Evolutionary conservation across 768 basidiomycete genomes (phyloP).

Genomic region (Russula olivacea): DNA sequence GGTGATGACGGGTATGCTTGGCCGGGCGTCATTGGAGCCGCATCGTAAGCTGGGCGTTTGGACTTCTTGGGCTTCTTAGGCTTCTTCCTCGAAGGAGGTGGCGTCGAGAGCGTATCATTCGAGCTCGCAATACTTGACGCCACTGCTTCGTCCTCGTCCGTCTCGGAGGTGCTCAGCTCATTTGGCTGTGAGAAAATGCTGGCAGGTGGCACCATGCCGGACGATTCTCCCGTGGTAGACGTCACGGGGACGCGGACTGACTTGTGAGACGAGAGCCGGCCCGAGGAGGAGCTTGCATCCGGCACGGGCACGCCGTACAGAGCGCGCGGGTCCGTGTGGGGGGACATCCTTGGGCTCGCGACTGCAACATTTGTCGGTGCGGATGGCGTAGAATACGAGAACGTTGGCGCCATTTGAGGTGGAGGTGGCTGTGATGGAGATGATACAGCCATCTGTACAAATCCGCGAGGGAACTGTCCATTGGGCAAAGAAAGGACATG

Average conservation of each 20-base stretch:
- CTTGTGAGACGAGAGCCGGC: constrained; percentile 7
- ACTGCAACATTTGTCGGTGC: constrained; percentile 1
- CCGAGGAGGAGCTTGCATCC: constrained; percentile 16
- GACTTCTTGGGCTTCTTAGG: constrained; percentile 1
- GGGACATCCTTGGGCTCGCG: constrained; percentile 8
- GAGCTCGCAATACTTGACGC: constrained; percentile 23
- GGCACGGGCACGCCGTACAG: constrained; percentile 18
- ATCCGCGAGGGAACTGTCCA: constrained; percentile 23
- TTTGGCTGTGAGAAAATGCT: constrained; percentile 22
- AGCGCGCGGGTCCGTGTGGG: neutral
- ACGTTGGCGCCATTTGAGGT: neutral
- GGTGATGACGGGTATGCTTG: constrained; percentile 21
- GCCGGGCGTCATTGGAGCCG: constrained; percentile 11
- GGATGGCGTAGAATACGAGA: neutral
- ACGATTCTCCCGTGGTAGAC: constrained; percentile 14
- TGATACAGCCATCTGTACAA: constrained; percentile 14
- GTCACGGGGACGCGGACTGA: constrained; percentile 11
- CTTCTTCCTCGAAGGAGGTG: constrained; percentile 20
- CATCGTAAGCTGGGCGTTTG: constrained; percentile 18
- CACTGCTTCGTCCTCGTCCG: constrained; percentile 19
- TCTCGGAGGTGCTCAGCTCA: constrained; percentile 19
- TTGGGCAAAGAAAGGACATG: neutral
- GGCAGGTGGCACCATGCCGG: constrained; percentile 17
- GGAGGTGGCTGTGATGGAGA: constrained; percentile 10
- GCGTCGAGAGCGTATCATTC: constrained; percentile 23